phyloP scores from a whole-genome alignment of 495 filamentous ascomycete species.

The Penicillium waksmanii region DNA sequence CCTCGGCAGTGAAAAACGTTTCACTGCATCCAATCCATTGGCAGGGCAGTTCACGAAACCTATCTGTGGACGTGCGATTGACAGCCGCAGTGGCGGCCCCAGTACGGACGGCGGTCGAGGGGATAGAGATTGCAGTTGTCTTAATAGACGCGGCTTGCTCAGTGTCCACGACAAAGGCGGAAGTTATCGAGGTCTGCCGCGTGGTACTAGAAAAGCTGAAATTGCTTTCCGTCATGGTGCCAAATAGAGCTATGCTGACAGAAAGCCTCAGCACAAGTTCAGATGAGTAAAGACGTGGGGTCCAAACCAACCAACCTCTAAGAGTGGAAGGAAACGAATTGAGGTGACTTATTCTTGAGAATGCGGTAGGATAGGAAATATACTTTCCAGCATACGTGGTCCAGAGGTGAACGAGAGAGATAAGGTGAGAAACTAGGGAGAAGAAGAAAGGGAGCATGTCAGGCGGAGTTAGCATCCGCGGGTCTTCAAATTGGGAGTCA shows the following conservation, averaged over 20 bases:
- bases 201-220: not conserved
- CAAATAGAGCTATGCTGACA: not conserved
- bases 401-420: too few relatives aligned
- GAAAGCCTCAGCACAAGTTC: not conserved
- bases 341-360: too few relatives aligned
- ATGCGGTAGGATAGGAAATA: too few relatives aligned
- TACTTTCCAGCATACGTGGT: too few relatives aligned
- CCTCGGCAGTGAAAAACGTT: not conserved
- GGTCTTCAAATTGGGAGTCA: too few relatives aligned
- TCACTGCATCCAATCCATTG: not conserved
- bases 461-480: too few relatives aligned
- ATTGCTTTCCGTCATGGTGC: not conserved
- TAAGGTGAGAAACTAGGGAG: too few relatives aligned
- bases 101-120: not conserved
- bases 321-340: too few relatives aligned
- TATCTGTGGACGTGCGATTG: not conserved
- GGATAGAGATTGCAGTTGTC: not conserved
- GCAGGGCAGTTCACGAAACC: not conserved
- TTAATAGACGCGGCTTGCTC: not conserved
- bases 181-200: not conserved
- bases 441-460: too few relatives aligned
- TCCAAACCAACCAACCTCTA: not conserved
- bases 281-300: not conserved
- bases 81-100: not conserved
- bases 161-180: not conserved